A percentile compares a stretch with the other conserved stretches of the same genome.
Conservation (phyloP, 306 rosid genomes). For the Rubus parviflorus region DNA sequence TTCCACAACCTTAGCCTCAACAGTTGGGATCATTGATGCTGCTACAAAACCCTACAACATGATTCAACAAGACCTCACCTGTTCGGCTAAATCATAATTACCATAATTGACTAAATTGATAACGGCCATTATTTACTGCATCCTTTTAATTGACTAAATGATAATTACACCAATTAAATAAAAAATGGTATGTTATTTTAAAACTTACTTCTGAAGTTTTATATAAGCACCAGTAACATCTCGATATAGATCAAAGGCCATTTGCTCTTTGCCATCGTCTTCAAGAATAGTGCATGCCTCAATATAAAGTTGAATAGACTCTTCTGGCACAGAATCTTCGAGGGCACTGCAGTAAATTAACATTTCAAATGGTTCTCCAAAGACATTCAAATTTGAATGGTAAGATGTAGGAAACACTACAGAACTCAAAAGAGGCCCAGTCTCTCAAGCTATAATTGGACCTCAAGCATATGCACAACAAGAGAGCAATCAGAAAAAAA, state of each 20-base stretch:
- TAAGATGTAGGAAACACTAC: background rate
- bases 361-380: background rate
- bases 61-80: constrained; percentile 7
- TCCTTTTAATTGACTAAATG: background rate
- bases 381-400: background rate
- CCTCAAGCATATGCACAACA: background rate
- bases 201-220: constrained; percentile 86
- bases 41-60: background rate
- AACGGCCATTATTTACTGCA: background rate
- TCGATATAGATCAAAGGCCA: constrained; percentile 94
- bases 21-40: background rate
- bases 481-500: background rate
- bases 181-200: background rate
- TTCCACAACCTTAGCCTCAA: background rate
- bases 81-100: background rate
- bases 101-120: background rate
- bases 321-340: constrained; percentile 80
- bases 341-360: constrained; percentile 56
- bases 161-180: background rate
- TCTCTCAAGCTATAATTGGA: background rate
- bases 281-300: constrained; percentile 86
- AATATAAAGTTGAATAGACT: constrained; percentile 79
- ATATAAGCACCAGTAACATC: constrained; percentile 66
- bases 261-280: constrained; percentile 91
- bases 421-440: background rate